Base-by-base conservation (phyloP, 192 early-diverging fungal genomes). In the Backusella australiensis region DNA sequence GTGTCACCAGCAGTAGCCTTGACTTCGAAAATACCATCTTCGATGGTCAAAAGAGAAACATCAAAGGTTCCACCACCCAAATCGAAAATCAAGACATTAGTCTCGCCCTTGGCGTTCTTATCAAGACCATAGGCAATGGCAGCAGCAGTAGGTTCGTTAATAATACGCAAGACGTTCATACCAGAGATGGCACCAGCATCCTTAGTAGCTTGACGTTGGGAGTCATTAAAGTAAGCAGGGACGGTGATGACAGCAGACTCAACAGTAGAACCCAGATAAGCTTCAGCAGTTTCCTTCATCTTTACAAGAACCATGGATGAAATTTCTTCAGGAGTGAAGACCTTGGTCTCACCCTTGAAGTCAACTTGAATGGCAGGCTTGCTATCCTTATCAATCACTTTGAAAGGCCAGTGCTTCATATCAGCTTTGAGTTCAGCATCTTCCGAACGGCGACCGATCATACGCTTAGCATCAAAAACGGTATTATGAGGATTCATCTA, bases 1-100 rank as follows among this genome's bases (percentile, higher is more conserved):
- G 97, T 99, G 86, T 99, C 96, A 93, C 96, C 97, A 80, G 96
- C 95, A 73, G 96, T 99, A 84, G 97, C 95, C 93, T 96, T 96
- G 86, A 99, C 96, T 87, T 97, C 96, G 80, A 99, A 98, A 85
- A 97, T 95, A 82, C 97, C 97, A 80, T 96, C 96, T 84, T 97
- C 97, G 66, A 99, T 97, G 83, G 95, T 93, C 71, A 98, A 87
- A 76, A 99, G 94, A 71, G 97, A 98, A 75, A 98, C 97, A 92
- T 97, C 97, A 82, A 97, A 98, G 66, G 96, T 97, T 90, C 96
- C 96, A 83, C 96, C 96, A 80, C 96, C 97, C 69, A 99, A 90
- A 91, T 99, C 97, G 88, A 96, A 99, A 78, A 99, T 94, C 80
- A 98, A 91, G 75, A 98, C 93, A 88, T 96, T 96, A 85, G 90